These are phyloP conservation scores for Russula abietina DNA, from an alignment of 768 basidiomycete species.

Conservation along the genomic window DNA sequence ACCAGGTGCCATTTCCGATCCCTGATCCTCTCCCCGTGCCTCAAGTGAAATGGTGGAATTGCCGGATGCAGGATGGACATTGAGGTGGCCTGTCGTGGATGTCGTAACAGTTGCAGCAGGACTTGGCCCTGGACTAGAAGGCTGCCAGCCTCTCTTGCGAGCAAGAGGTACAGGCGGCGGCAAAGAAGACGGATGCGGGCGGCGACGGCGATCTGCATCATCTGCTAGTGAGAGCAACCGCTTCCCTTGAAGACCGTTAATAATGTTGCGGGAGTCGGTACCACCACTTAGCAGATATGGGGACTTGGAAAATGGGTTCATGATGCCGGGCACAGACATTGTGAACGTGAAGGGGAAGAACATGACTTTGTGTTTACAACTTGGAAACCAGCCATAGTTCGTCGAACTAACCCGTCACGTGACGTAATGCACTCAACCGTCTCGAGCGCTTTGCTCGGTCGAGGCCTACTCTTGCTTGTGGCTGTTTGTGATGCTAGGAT, in stretches of 20 bases:
- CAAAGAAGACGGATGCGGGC: conserved; percentile 32
- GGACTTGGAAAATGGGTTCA: conserved; percentile 50
- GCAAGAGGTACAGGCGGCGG: conserved; percentile 40
- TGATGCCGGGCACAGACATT: conserved; percentile 55
- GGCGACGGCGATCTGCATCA: no score
- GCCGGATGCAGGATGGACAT: conserved; percentile 61
- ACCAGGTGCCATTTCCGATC: conserved; percentile 45
- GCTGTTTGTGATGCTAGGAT: no score
- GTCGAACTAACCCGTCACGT: conserved; percentile 1
- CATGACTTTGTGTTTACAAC: conserved; percentile 30
- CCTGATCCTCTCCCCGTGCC: conserved; percentile 31
- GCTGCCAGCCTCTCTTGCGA: conserved; percentile 70
- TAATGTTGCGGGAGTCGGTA: conserved; percentile 22
- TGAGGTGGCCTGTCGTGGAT: conserved; percentile 59
- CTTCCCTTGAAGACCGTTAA: conserved; percentile 27
- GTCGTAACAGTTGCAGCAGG: conserved; percentile 46
- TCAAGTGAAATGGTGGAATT: conserved; percentile 31
- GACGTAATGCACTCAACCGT: background rate
- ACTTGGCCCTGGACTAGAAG: conserved; percentile 51
- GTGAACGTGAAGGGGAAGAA: conserved; percentile 70
- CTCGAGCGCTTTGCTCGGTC: no score
- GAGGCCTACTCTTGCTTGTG: no score
- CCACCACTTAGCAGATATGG: conserved; percentile 22
- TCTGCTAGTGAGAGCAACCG: conserved; percentile 21
- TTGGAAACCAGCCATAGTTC: background rate